Conservation (phyloP, 1,284 basidiomycete species). For the Tilletia walkeri region DNA sequence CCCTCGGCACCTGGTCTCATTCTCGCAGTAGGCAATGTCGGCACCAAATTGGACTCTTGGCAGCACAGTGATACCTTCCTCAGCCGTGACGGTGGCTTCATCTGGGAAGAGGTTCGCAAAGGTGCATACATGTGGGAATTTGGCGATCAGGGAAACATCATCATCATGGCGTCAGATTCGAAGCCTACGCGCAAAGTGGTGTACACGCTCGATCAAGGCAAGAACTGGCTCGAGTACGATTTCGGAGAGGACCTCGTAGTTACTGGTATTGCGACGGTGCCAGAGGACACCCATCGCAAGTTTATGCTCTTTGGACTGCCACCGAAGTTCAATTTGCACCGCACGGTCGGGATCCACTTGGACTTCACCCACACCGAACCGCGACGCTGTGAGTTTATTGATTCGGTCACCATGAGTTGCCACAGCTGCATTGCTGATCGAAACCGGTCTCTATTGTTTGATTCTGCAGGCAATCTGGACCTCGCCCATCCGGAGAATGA, state of each 20-base stretch:
- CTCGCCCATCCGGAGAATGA: constrained; percentile 32
- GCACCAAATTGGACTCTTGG: constrained; percentile 76
- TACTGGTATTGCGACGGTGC: constrained; percentile 78
- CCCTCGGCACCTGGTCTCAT: constrained; percentile 88
- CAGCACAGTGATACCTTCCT: constrained; percentile 90
- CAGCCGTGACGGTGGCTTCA: constrained; percentile 91
- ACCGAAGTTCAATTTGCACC: constrained; percentile 57
- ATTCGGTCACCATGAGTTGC: neutral
- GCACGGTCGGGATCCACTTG: constrained; percentile 74
- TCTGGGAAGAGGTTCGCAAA: constrained; percentile 97
- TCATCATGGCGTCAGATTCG: constrained; percentile 93
- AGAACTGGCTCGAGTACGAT: constrained; percentile 80
- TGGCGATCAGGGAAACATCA: constrained; percentile 89
- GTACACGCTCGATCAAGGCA: constrained; percentile 84
- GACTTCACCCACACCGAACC: constrained; percentile 74
- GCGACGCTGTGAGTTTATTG: constrained; percentile 34
- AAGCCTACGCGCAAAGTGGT: constrained; percentile 82
- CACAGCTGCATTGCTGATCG: constrained; percentile 35
- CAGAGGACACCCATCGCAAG: constrained; percentile 81
- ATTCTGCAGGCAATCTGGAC: constrained; percentile 28
- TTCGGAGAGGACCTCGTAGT: constrained; percentile 80
- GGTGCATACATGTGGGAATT: constrained; percentile 98
- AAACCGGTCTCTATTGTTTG: too few relatives aligned
- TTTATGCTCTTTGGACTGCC: constrained; percentile 80
- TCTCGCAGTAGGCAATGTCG: constrained; percentile 97